These are phyloP conservation scores for Trametes meyenii DNA, from an alignment of 768 basidiomycete genomes.

Conservation along the genomic window DNA sequence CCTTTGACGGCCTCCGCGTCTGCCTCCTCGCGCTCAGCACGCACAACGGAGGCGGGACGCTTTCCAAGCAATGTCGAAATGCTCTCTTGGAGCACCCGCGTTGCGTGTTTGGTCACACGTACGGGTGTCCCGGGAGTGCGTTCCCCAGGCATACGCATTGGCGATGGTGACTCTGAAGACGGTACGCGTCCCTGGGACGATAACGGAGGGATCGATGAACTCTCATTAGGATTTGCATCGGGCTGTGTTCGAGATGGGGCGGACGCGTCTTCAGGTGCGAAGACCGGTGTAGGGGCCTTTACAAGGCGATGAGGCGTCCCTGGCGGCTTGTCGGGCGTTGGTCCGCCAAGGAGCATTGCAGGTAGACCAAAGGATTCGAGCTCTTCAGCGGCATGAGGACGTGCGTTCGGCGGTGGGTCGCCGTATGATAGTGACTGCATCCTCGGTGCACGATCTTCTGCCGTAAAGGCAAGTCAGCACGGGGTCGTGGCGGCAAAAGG, in stretches of 20 bases:
- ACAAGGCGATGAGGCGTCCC: neutral
- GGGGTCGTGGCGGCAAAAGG: too few species aligned
- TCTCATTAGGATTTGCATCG: neutral
- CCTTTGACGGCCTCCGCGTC: conserved; percentile 4
- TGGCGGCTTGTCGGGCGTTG: neutral
- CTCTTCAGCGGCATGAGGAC: conserved; percentile 1
- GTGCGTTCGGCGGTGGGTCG: conserved; percentile 5
- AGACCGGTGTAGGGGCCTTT: neutral
- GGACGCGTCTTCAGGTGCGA: neutral
- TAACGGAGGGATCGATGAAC: conserved; percentile 19
- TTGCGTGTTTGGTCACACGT: conserved; percentile 37
- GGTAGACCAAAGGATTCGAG: conserved; percentile 14
- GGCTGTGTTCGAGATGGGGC: neutral
- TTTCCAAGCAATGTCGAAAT: conserved; percentile 74
- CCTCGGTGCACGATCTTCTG: neutral
- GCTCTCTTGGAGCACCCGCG: conserved; percentile 68
- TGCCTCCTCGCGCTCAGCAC: conserved; percentile 33
- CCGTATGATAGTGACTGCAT: conserved; percentile 14
- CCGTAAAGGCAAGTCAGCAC: neutral
- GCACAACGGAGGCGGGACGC: conserved; percentile 38
- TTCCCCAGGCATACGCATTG: conserved; percentile 39
- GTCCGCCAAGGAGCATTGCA: conserved; percentile 6
- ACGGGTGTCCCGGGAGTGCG: conserved; percentile 21
- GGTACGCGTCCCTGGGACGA: conserved; percentile 44
- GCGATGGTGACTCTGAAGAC: conserved; percentile 56